Evolutionary conservation across 2,329 filamentous ascomycete species (phyloP), one percentile per base, ranked within the genome.

Genomic region (Biscogniauxia sp.): DNA sequence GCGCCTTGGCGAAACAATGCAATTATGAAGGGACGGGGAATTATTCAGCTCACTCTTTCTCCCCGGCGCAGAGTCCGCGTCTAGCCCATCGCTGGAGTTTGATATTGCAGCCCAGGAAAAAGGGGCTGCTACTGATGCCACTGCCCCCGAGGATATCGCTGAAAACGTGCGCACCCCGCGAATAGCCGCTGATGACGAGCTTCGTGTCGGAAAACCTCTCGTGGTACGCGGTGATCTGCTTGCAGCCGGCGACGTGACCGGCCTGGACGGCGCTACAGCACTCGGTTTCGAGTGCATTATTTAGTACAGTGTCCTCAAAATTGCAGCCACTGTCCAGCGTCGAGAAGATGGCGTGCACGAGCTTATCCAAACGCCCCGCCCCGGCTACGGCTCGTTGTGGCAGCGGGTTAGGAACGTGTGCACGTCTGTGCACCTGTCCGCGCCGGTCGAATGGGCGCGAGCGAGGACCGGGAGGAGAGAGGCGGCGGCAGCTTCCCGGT

Each of bases 131-230:
- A n/a, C n/a, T n/a, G n/a, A n/a, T n/a, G n/a, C n/a, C 74, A 11
- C 73, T 73, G 9, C 72, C 72, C 51, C 71, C 73, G 5, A 77
- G 63, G 25, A 78, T 69, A 61, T 76, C 76, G 51, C 75, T 70
- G 19, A 76, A 63, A 13, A 80, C 70, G 1, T 78, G 75, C 1
- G 69, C 73, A 53, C 77, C 78, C 61, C 80, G 75, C 1, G 74
- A 77, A 63, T 77, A 80, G 0, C 78, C 78, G 61, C 74, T 76
- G 28, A 80, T 56, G 6, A 79, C 76, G 13, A 80, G 71, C 61
- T 74, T 77, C 20, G 76, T 61, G 45, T 76, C 62, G 17, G 78
- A 77, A 59, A 77, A 80, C 17, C 69, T 68, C 64, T 73, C 66
- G 64, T 73, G 73, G 65, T 79, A 80, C 0, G 71, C 73, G 6